Conservation (phyloP, 768 basidiomycete genomes). For the Pleurotus eryngii region DNA sequence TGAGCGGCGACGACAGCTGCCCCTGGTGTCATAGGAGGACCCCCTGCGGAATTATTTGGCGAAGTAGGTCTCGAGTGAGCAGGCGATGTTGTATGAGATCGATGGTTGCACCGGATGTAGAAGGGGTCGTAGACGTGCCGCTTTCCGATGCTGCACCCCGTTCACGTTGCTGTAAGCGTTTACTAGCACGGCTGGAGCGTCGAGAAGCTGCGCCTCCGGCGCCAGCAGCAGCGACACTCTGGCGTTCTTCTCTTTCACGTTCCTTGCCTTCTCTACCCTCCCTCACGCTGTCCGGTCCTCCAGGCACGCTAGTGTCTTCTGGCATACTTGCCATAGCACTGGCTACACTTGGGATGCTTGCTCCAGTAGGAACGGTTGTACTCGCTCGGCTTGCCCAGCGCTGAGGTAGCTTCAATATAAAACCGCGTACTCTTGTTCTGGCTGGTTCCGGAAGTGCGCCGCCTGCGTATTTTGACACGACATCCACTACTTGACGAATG, state of each 20-base stretch:
- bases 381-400: conserved; percentile 63
- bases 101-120: conserved; percentile 11
- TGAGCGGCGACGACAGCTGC: conserved; percentile 75
- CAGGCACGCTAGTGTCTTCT: neutral
- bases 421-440: conserved; percentile 63
- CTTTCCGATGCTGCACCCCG: conserved; percentile 30
- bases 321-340: neutral
- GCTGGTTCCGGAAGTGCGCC: conserved; percentile 86
- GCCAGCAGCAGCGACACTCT: conserved; percentile 32
- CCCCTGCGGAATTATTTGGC: conserved; percentile 21
- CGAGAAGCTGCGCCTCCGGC: conserved; percentile 26
- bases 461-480: conserved; percentile 83
- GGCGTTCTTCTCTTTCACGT: conserved; percentile 19
- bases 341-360: neutral
- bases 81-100: conserved; percentile 19
- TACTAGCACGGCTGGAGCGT: conserved; percentile 21
- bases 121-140: conserved; percentile 16
- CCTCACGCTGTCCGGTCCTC: conserved; percentile 12
- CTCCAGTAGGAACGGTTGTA: conserved; percentile 13
- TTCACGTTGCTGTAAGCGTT: conserved; percentile 33
- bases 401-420: conserved; percentile 77
- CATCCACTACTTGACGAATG: conserved; percentile 84
- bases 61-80: conserved; percentile 32
- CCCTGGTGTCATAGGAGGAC: conserved; percentile 32
- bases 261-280: conserved; percentile 18